Evolutionary conservation across 1,284 basidiomycete species (phyloP).

Genomic region (Cryptococcus depauperatus): DNA sequence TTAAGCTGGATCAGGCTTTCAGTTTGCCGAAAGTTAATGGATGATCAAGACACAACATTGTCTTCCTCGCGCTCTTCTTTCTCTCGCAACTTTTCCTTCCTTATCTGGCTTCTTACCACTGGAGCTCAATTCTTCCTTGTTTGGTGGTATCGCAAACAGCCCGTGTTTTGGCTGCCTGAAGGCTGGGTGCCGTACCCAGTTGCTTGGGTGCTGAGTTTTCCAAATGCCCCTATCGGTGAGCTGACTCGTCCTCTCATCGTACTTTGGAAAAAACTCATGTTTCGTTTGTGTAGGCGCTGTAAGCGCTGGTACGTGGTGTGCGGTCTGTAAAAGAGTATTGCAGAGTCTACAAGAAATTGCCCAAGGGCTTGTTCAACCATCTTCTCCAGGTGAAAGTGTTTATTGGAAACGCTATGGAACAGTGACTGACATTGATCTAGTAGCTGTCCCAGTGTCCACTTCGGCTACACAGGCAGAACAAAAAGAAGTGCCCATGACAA

Average conservation of each 20-base stretch:
- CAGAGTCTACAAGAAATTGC: constrained; percentile 60
- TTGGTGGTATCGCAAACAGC: constrained; percentile 76
- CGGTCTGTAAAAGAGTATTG: constrained; percentile 74
- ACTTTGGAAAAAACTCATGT: not conserved
- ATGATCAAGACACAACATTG: constrained; percentile 58
- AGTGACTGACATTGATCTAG: no score
- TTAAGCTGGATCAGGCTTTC: not conserved
- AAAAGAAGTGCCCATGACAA: constrained; percentile 25
- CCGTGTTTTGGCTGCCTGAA: constrained; percentile 84
- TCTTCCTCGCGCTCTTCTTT: constrained; percentile 60
- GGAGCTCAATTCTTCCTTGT: constrained; percentile 72
- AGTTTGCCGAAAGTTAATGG: not conserved
- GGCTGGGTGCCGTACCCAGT: constrained; percentile 75
- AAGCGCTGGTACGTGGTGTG: constrained; percentile 81
- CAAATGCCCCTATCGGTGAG: constrained; percentile 40
- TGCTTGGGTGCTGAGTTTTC: constrained; percentile 61
- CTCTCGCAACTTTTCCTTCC: constrained; percentile 61
- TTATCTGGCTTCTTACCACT: constrained; percentile 73
- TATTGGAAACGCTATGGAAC: no score
- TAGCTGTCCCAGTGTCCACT: constrained; percentile 9
- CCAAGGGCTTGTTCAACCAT: not conserved
- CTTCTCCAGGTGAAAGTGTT: constrained; percentile 11
- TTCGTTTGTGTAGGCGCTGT: constrained; percentile 58
- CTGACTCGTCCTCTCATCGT: not conserved
- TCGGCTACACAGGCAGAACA: constrained; percentile 14